Evolutionary conservation across 2,329 filamentous ascomycete species (phyloP).

Genomic region (Aspergillus tamarii): DNA sequence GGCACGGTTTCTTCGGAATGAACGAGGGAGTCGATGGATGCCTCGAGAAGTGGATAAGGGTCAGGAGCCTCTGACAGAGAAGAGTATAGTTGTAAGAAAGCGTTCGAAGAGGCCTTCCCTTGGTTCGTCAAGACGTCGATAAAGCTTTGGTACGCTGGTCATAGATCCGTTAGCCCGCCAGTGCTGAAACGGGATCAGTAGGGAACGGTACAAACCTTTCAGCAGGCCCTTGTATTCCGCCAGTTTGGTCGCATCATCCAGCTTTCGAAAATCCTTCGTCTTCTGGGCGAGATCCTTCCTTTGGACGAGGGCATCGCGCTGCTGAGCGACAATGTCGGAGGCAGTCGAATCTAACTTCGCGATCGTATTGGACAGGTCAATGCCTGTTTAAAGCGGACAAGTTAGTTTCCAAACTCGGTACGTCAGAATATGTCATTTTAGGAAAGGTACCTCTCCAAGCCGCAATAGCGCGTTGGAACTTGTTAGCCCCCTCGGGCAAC

Average conservation of each 20-base stretch:
- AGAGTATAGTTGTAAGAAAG: conserved; percentile 91
- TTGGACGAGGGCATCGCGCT: conserved; percentile 93
- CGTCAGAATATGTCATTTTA: not conserved
- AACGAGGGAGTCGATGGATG: conserved; percentile 91
- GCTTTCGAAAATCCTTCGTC: conserved; percentile 95
- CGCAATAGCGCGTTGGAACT: conserved; percentile 94
- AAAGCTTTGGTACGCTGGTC: conserved; percentile 87
- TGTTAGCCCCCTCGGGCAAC: conserved; percentile 70
- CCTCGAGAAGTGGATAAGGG: conserved; percentile 93
- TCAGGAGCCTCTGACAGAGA: conserved; percentile 94
- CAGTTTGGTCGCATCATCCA: conserved; percentile 86
- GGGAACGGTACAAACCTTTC: conserved; percentile 63
- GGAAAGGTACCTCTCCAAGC: conserved; percentile 87
- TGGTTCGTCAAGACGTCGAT: conserved; percentile 96
- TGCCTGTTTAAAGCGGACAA: conserved; percentile 57
- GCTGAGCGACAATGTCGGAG: conserved; percentile 91
- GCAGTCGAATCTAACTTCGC: conserved; percentile 87
- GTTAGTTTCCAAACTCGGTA: conserved; percentile 6
- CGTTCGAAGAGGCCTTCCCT: conserved; percentile 89
- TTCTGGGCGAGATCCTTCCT: conserved; percentile 98
- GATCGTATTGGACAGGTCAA: conserved; percentile 83
- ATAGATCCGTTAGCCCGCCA: conserved; percentile 13
- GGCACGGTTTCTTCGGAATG: conserved; percentile 90
- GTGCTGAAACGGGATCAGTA: not conserved
- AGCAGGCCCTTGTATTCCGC: conserved; percentile 85